Conservation (phyloP, 805 yeast genomes). For the Starmerella bombi region DNA sequence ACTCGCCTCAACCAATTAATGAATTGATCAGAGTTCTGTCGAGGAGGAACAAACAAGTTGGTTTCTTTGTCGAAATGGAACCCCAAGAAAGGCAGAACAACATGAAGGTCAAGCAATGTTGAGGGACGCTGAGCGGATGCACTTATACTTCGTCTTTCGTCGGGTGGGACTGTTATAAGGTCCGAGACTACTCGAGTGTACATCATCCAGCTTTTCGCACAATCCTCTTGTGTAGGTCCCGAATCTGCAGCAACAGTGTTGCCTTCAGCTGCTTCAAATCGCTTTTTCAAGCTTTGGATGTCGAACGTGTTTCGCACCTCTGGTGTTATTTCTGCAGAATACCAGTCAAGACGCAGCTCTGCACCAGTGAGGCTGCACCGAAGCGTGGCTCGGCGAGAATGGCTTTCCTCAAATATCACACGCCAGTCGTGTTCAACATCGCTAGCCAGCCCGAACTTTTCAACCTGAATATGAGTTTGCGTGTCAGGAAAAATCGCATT, state of each 20-base stretch:
- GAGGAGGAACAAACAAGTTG: slow-evolving; percentile 12
- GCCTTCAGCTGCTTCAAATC: slow-evolving; percentile 35
- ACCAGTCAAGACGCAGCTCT: slow-evolving; percentile 15
- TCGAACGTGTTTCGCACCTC: slow-evolving; percentile 39
- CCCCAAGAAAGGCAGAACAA: slow-evolving; percentile 19
- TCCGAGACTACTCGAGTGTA: slow-evolving; percentile 11
- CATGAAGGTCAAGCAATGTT: slow-evolving; percentile 7
- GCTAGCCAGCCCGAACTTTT: slow-evolving; percentile 1
- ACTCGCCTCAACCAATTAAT: slow-evolving; percentile 9
- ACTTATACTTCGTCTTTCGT: slow-evolving; percentile 3
- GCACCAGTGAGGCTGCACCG: slow-evolving; percentile 20
- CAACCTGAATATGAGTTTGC: slow-evolving; percentile 20
- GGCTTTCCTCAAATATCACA: neutral
- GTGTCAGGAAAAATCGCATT: slow-evolving; percentile 16
- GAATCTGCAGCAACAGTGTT: neutral
- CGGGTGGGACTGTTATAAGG: slow-evolving; percentile 4
- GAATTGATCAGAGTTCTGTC: neutral
- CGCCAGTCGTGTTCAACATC: slow-evolving; percentile 14
- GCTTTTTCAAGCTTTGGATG: slow-evolving; percentile 25
- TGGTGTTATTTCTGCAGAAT: slow-evolving; percentile 29
- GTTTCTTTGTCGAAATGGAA: slow-evolving; percentile 17
- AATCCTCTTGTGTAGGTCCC: neutral
- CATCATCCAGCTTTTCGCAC: slow-evolving; percentile 6
- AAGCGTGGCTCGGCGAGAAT: slow-evolving; percentile 7
- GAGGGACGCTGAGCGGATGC: slow-evolving; percentile 1